phyloP scores from a whole-genome alignment of 2,329 filamentous ascomycete species.

The Coniochaeta ligniaria region DNA sequence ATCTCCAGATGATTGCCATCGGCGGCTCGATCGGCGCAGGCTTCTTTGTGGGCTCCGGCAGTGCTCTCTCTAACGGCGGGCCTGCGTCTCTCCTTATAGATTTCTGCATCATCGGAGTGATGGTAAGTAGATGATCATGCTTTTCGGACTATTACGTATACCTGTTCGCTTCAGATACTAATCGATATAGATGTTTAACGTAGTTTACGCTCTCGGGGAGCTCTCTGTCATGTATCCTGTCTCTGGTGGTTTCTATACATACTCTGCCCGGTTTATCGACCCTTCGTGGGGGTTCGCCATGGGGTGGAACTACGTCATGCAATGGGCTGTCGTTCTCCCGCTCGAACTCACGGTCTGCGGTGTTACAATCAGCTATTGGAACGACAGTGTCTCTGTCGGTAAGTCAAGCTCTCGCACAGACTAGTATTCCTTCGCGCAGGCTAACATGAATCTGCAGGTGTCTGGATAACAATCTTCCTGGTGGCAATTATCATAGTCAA shows the following conservation, averaged over 20 bases:
- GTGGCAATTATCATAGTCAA: slow-evolving; percentile 42
- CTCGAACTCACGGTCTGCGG: slow-evolving; percentile 43
- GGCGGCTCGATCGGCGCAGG: slow-evolving; percentile 55
- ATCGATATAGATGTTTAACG: slow-evolving; percentile 57
- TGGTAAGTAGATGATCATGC: no score
- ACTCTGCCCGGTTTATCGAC: slow-evolving; percentile 54
- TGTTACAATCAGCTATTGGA: slow-evolving; percentile 46
- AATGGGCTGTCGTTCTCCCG: slow-evolving; percentile 42
- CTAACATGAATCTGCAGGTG: slow-evolving; percentile 12
- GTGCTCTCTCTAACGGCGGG: slow-evolving; percentile 42
- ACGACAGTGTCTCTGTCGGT: slow-evolving; percentile 31
- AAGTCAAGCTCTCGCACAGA: slow-evolving; percentile 4
- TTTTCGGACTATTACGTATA: no score
- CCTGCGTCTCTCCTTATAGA: slow-evolving; percentile 38
- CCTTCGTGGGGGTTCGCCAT: slow-evolving; percentile 52
- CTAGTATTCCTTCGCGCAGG: background rate
- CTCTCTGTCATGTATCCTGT: slow-evolving; percentile 55
- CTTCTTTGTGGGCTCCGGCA: slow-evolving; percentile 55
- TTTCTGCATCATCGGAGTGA: slow-evolving; percentile 49
- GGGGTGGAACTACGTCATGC: slow-evolving; percentile 42
- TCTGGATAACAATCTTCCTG: slow-evolving; percentile 49
- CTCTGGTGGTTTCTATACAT: slow-evolving; percentile 57
- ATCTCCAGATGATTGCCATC: slow-evolving; percentile 57
- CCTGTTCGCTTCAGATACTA: no score
- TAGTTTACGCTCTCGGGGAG: slow-evolving; percentile 54